Evolutionary conservation across 768 basidiomycete species (phyloP), one percentile per base, ranked within the genome.

Genomic region (Auriscalpium microsporum): DNA sequence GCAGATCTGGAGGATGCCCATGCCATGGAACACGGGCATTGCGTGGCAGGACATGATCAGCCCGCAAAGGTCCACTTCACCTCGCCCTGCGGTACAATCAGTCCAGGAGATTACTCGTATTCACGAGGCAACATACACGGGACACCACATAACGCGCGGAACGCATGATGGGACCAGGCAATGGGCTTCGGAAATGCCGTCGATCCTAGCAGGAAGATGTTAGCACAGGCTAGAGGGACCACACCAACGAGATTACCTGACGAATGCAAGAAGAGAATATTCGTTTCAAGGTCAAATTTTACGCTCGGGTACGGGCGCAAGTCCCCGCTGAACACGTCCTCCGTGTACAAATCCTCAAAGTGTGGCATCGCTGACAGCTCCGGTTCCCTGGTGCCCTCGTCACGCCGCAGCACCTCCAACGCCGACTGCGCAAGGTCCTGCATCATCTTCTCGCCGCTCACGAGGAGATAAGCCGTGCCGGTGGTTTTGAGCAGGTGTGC

Each of bases 1-100:
- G 37, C 49, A 44, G 35, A 69, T 59, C 38, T 68, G 62, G 19
- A 65, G 42, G 10, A 69, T 23, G 4, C 70, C 70, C 64, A 69
- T 62, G 21, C 64, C 67, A 46, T 70, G 69, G 51, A 67, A 72
- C 54, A 69, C 63, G 3, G 69, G 70, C 57, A 70, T 62, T 34
- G 60, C 61, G 46, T 69, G 68, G 35, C 63, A 56, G 1, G 65
- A 63, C 45, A 71, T 62, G 11, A 62, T 58, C 5, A 58, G 53
- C 34, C 63, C 65, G 40, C 60, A 63, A 10, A 66, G 17, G 46
- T 69, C 63, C 42, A 58, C 45, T 48, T 67, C 57, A 10, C 64
- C 65, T 38, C 56, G 63, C 57, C 50, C 57, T 62, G 38, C 17
- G 21, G 33, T 21, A 4, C 28, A 28, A 28, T 28, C 28, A 28